phyloP scores from a whole-genome alignment of 73 alveolate species.

The Symbiodinium natans region DNA sequence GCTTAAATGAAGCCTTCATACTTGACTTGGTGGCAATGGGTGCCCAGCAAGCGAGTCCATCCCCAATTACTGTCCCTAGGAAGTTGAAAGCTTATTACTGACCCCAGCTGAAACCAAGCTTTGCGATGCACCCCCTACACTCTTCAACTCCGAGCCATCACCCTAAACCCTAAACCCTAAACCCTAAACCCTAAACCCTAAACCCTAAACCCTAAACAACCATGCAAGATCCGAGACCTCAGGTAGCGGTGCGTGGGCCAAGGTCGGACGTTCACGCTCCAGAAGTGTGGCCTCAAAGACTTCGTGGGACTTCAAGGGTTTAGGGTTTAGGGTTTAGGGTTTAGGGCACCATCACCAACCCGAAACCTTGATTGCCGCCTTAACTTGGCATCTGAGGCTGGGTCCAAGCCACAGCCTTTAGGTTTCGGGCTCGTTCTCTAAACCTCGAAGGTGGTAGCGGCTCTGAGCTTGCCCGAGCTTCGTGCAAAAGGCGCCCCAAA shows the following conservation, averaged over 20 bases:
- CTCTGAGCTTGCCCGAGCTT: no score
- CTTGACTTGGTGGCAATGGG: no score
- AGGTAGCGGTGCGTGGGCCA: background rate
- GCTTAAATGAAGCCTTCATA: no score
- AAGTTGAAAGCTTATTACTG: no score
- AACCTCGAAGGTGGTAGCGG: no score
- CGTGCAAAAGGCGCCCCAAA: conserved; percentile 25
- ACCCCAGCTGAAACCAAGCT: no score
- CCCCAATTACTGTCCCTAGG: no score
- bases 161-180: background rate
- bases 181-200: background rate
- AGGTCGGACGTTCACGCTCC: background rate
- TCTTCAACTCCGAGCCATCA: background rate
- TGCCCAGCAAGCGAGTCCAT: no score
- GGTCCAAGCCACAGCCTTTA: background rate
- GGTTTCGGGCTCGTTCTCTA: background rate
- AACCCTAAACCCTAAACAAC: background rate
- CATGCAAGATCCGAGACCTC: background rate
- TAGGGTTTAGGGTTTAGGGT: background rate
- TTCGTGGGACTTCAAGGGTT: background rate
- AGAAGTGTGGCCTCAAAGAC: background rate
- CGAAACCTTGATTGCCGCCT: no score
- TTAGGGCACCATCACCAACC: no score
- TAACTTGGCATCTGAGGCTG: no score
- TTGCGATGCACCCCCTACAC: no score